These are phyloP conservation scores for Staphylotrichum tortipilum DNA, from an alignment of 495 filamentous ascomycete species.

Conservation along the genomic window DNA sequence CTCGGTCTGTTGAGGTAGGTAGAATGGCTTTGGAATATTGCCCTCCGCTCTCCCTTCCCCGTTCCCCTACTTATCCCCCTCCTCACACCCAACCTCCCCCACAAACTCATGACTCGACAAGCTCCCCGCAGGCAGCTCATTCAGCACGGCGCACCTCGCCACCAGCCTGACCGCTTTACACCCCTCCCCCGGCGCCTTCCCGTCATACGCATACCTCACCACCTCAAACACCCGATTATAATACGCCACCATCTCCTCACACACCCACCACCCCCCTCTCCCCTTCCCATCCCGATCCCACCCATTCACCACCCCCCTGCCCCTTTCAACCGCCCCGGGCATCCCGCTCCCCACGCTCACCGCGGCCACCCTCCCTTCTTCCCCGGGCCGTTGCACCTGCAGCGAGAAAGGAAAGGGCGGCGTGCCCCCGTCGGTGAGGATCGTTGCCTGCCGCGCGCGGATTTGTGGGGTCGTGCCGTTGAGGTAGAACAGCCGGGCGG, in stretches of 20 bases:
- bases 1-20: no score
- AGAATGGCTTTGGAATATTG: no score
- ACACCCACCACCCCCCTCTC: conserved; percentile 16
- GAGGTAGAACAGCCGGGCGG: conserved; percentile 27
- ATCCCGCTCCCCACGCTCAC: conserved; percentile 22
- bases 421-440: conserved; percentile 27
- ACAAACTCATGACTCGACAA: conserved; percentile 23
- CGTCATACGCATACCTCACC: conserved; percentile 18
- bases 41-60: not conserved
- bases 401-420: conserved; percentile 25
- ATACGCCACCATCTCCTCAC: conserved; percentile 20
- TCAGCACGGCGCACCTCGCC: conserved; percentile 19
- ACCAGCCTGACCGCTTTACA: conserved; percentile 22
- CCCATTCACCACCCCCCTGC: conserved; percentile 10
- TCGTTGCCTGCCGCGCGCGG: conserved; percentile 1
- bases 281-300: no score
- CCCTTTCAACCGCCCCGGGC: conserved; percentile 7
- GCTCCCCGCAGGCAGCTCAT: conserved; percentile 16
- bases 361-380: conserved; percentile 4
- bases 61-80: not conserved
- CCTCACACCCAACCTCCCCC: conserved; percentile 15
- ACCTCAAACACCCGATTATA: conserved; percentile 13
- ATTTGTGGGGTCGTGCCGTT: conserved; percentile 27
- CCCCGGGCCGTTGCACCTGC: conserved; percentile 7
- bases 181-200: conserved; percentile 1